Conservation (phyloP, 148 eudicot species). For the Euryodendron excelsum region DNA sequence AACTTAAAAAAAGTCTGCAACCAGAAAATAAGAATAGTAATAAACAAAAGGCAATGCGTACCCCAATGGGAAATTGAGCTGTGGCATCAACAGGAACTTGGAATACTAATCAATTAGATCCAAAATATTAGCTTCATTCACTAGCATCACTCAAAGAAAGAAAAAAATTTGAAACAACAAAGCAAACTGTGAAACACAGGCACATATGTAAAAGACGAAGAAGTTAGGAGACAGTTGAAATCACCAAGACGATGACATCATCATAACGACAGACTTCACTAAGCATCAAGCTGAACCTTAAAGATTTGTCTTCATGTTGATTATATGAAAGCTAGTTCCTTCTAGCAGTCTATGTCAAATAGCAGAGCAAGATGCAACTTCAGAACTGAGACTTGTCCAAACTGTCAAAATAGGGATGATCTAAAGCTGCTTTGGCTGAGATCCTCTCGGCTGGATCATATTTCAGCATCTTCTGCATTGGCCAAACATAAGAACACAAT, state of each 20-base stretch:
- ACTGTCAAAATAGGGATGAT: conserved; percentile 81
- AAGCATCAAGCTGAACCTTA: neutral
- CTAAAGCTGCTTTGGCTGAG: conserved; percentile 87
- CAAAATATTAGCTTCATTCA: too few relatives aligned
- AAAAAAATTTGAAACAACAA: too few relatives aligned
- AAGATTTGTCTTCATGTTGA: neutral
- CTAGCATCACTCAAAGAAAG: too few relatives aligned
- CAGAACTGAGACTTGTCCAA: conserved; percentile 93
- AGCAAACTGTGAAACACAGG: neutral
- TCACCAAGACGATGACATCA: conserved; percentile 12
- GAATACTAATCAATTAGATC: too few relatives aligned
- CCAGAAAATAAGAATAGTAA: too few relatives aligned
- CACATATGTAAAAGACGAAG: neutral
- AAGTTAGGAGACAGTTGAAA: neutral
- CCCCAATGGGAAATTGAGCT: too few relatives aligned
- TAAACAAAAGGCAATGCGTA: too few relatives aligned
- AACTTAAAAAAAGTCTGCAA: too few relatives aligned
- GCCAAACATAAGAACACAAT: conserved; percentile 1
- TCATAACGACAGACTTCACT: neutral
- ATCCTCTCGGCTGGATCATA: conserved; percentile 92
- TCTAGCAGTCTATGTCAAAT: neutral
- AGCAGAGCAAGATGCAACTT: conserved; percentile 1
- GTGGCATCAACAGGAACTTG: too few relatives aligned
- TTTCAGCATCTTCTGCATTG: conserved; percentile 82
- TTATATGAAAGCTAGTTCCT: neutral